These are phyloP conservation scores for Ascosphaera apis DNA, from an alignment of 2,329 filamentous ascomycete genomes.

Conservation along the genomic window DNA sequence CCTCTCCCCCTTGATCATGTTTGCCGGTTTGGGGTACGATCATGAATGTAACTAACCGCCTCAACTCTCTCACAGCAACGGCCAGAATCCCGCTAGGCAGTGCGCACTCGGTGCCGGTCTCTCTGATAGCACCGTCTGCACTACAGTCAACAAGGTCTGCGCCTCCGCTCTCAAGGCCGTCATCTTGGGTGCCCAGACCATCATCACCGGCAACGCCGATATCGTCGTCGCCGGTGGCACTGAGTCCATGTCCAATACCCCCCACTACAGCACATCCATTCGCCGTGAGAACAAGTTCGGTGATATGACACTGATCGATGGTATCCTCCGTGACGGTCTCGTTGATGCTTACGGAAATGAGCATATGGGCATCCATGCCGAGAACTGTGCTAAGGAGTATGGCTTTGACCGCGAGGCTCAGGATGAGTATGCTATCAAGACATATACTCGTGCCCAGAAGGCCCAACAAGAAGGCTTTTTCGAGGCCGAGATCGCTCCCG, in stretches of 20 bases:
- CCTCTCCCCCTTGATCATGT: slow-evolving; percentile 1
- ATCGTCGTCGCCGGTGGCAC: slow-evolving; percentile 85
- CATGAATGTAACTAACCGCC: background rate
- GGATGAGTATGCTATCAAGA: slow-evolving; percentile 87
- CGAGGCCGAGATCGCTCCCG: slow-evolving; percentile 62
- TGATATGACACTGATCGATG: slow-evolving; percentile 70
- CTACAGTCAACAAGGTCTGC: slow-evolving; percentile 98
- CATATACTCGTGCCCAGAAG: slow-evolving; percentile 80
- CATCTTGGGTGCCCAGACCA: slow-evolving; percentile 84
- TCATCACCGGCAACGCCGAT: slow-evolving; percentile 84
- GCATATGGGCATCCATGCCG: slow-evolving; percentile 83
- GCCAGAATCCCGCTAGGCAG: slow-evolving; percentile 90
- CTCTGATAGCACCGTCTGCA: slow-evolving; percentile 54
- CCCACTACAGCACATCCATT: slow-evolving; percentile 79
- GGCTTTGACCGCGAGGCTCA: slow-evolving; percentile 61
- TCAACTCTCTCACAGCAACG: slow-evolving; percentile 36
- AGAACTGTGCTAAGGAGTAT: slow-evolving; percentile 78
- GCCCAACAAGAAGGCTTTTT: slow-evolving; percentile 67
- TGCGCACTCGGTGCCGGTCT: slow-evolving; percentile 80
- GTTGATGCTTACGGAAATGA: slow-evolving; percentile 81
- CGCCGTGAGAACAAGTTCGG: slow-evolving; percentile 85
- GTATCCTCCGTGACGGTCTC: slow-evolving; percentile 80
- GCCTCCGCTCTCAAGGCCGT: slow-evolving; percentile 87
- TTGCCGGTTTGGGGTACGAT: background rate
- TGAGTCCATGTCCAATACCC: slow-evolving; percentile 96